Evolutionary conservation across 1,284 basidiomycete genomes (phyloP).

Genomic region (Fistulina hepatica): DNA sequence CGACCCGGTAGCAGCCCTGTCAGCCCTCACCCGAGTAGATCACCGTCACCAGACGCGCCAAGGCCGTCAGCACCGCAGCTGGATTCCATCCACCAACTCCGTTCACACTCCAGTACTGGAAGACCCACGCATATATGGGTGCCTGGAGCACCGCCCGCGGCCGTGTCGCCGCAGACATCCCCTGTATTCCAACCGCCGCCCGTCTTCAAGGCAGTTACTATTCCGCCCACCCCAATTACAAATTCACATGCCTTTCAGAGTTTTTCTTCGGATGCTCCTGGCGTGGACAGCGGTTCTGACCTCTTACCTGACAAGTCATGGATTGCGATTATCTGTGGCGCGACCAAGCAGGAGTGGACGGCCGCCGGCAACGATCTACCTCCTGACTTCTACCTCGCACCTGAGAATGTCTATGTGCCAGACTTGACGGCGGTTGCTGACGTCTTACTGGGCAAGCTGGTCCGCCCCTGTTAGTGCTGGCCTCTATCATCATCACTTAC

Average conservation of each 20-base stretch:
- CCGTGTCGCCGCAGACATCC: neutral
- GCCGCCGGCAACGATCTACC: slow-evolving; percentile 39
- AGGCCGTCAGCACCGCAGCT: slow-evolving; percentile 5
- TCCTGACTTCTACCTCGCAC: slow-evolving; percentile 63
- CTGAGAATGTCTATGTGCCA: slow-evolving; percentile 69
- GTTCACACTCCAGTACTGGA: slow-evolving; percentile 18
- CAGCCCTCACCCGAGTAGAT: slow-evolving; percentile 12
- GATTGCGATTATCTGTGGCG: slow-evolving; percentile 72
- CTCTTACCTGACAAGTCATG: slow-evolving; percentile 56
- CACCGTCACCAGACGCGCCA: slow-evolving; percentile 15
- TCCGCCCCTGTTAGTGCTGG: slow-evolving; percentile 21
- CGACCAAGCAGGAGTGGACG: slow-evolving; percentile 48
- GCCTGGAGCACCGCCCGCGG: slow-evolving; percentile 35
- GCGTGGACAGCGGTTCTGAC: slow-evolving; percentile 18
- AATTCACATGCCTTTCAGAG: slow-evolving; percentile 9
- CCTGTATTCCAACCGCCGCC: neutral
- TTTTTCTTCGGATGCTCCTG: slow-evolving; percentile 9
- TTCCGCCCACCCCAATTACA: slow-evolving; percentile 22
- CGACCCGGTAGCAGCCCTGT: slow-evolving; percentile 27
- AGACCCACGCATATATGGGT: slow-evolving; percentile 40
- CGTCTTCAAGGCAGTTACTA: slow-evolving; percentile 6
- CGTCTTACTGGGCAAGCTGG: slow-evolving; percentile 69
- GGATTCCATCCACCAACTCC: neutral
- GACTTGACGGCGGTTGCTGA: slow-evolving; percentile 65
- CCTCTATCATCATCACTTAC: slow-evolving; percentile 2